These are phyloP conservation scores for Fomitopsis pinicola DNA, from an alignment of 1,284 basidiomycete species.

Conservation along the genomic window DNA sequence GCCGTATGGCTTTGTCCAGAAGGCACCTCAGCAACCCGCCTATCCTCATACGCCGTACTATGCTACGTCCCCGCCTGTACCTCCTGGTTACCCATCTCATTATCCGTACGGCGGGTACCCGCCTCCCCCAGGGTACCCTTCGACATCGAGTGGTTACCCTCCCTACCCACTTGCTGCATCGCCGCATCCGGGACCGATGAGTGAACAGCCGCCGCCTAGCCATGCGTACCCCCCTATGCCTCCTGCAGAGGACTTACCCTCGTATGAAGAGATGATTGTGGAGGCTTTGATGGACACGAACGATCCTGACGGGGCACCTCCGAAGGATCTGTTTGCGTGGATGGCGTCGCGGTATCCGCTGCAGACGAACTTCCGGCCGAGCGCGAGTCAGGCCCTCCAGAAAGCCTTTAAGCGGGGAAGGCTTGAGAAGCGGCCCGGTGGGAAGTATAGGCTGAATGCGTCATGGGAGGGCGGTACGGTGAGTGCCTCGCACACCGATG, in stretches of 20 bases:
- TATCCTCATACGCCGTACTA: slow-evolving; percentile 63
- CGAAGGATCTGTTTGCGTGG: slow-evolving; percentile 77
- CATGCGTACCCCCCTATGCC: slow-evolving; percentile 23
- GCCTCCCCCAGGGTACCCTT: slow-evolving; percentile 34
- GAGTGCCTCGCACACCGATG: slow-evolving; percentile 25
- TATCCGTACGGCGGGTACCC: slow-evolving; percentile 32
- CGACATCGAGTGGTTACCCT: slow-evolving; percentile 10
- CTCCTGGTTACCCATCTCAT: slow-evolving; percentile 20
- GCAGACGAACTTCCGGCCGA: slow-evolving; percentile 80
- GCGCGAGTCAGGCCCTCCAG: slow-evolving; percentile 78
- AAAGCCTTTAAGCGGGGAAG: slow-evolving; percentile 76
- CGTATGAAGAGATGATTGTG: slow-evolving; percentile 84
- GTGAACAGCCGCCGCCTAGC: slow-evolving; percentile 31
- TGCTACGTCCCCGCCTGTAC: slow-evolving; percentile 18
- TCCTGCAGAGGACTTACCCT: slow-evolving; percentile 63
- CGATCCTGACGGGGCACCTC: slow-evolving; percentile 68
- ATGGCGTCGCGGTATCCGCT: slow-evolving; percentile 77
- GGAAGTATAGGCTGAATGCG: slow-evolving; percentile 68
- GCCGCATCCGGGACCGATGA: slow-evolving; percentile 20
- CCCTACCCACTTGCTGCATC: slow-evolving; percentile 19
- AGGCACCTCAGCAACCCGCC: slow-evolving; percentile 33
- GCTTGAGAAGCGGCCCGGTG: slow-evolving; percentile 63
- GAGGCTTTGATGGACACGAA: slow-evolving; percentile 61
- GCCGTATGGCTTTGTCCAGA: slow-evolving; percentile 21
- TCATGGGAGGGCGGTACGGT: slow-evolving; percentile 79